Base-by-base conservation (phyloP, 768 basidiomycete genomes). In the Kwoniella botswanensis region DNA sequence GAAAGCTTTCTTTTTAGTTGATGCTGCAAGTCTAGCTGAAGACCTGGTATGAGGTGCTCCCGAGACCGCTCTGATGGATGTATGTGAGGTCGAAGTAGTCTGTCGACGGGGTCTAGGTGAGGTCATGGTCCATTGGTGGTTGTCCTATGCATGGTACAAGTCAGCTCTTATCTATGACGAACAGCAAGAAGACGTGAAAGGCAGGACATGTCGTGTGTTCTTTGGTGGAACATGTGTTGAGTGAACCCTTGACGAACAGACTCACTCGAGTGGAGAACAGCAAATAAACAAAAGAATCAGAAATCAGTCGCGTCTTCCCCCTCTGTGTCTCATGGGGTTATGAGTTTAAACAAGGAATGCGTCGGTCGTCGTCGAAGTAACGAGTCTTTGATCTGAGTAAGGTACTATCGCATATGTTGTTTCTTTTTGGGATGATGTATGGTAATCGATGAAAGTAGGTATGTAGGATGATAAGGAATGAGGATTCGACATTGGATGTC, bases 261-360 rank as follows among this genome's bases (percentile, higher is more conserved):
- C 63, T 65, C 55, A 65, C 65, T 43, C 29, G 18, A 52, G 15
- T 44, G 12, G 46, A 18, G 46, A 50, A 2, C 3, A 10, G 18
- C 13, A 18, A 50, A 50, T 50, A 50, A 50, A 50, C 46, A 50
- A 50, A 50, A 50, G 5, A 53, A 53, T 54, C 53, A 58, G 65
- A 67, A 67, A 67, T 67, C 66, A 67, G 66, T 57, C 66, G 66
- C 66, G 66, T 35, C 35, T 35, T 35, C 35, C 35, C 35, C 35
- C 35, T 35, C 35, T 67, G 53, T 5, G 18, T 57, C 43, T 44
- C 21, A 12, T 10, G 60, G 50, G 11, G 44, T 62, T n/a, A 46
- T 46, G 12, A 50, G 18, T 50, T 13, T 15, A 18, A 4, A 50
- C 46, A 50, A 50, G 35, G 35, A 35, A 35, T 35, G 35, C 35